Base-by-base conservation (phyloP, 495 filamentous ascomycete genomes). In the Aspergillus conjunctus region DNA sequence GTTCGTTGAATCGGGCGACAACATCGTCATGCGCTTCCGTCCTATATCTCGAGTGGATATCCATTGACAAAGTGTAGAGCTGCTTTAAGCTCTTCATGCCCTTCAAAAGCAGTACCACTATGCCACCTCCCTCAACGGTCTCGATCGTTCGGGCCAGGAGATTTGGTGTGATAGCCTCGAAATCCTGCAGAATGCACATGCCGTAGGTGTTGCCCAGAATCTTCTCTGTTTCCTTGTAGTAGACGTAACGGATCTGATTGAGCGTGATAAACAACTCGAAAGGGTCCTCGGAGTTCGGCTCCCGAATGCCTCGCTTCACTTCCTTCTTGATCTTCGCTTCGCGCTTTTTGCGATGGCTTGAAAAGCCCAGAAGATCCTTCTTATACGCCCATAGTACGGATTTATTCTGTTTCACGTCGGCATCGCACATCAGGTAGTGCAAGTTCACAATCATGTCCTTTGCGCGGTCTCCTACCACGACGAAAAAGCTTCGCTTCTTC, bases 201-300 rank as follows among this genome's bases (percentile, higher is more conserved):
- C 95, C 94, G 71, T 93, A 99, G 32, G 95, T 99, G 74, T 98
- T 97, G 64, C 95, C 95, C 41, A 99, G 75, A 70, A 99, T 98
- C 80, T 96, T 97, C 61, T 99, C 95, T n/a, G 95, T 98, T 76
- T 99, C 95, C 77, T 99, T 99, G 81, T 99, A 99, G 82, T 96
- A 99, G 41, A 93, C 91, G 85, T 98, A 99, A 65, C 95, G 91
- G 66, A 99, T 96, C 71, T 97, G 92, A 74, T 97, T 90, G 56
- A 97, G 85, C 18, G 91, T 92, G 71, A 99, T 88, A 78, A 99
- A 99, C 61, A 98, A 83, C 79, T 99, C 95, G 77, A 99, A 99
- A 1, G 95, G 90, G 68, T 98, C 95, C 68, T 97, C 92, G 48
- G 88, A 85, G 73, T 99, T 97, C n/a, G 90, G 85, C 72, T 99